These are phyloP conservation scores for Serendipita sp. DNA, from an alignment of 768 basidiomycete genomes.

Conservation along the genomic window DNA sequence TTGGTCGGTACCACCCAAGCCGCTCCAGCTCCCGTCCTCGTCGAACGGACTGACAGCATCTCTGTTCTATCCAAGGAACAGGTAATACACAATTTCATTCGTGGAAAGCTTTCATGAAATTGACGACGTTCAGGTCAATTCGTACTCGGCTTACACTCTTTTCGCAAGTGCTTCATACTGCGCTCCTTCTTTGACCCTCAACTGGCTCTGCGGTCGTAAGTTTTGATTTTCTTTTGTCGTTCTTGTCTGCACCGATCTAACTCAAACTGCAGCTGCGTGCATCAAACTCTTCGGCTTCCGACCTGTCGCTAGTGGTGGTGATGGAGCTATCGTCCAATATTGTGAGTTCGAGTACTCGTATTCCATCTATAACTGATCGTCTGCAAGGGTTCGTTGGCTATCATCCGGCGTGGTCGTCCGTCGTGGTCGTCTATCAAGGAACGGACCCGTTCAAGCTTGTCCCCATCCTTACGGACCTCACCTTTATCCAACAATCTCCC, in stretches of 20 bases:
- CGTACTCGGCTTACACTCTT: background rate
- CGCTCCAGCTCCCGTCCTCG: background rate
- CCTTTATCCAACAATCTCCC: slow-evolving; percentile 22
- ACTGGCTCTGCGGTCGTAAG: background rate
- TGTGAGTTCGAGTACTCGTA: background rate
- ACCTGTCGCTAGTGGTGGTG: background rate
- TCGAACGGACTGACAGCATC: background rate
- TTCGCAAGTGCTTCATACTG: background rate
- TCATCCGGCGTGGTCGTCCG: background rate
- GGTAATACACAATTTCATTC: background rate
- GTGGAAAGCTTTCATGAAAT: background rate
- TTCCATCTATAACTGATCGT: background rate
- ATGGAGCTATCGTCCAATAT: background rate
- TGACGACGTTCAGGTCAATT: background rate
- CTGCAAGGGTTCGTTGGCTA: slow-evolving; percentile 1
- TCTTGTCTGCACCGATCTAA: background rate
- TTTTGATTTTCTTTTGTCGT: background rate
- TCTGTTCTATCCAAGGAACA: background rate
- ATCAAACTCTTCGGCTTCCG: background rate
- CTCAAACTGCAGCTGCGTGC: background rate
- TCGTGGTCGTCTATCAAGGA: slow-evolving; percentile 3
- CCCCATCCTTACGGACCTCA: slow-evolving; percentile 23
- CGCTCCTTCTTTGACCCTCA: background rate
- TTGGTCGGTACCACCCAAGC: background rate
- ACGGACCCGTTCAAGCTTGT: background rate